Evolutionary conservation across 257 asterid species (phyloP), one percentile per base, ranked within the genome.

Genomic region (Ilex aquifolium): DNA sequence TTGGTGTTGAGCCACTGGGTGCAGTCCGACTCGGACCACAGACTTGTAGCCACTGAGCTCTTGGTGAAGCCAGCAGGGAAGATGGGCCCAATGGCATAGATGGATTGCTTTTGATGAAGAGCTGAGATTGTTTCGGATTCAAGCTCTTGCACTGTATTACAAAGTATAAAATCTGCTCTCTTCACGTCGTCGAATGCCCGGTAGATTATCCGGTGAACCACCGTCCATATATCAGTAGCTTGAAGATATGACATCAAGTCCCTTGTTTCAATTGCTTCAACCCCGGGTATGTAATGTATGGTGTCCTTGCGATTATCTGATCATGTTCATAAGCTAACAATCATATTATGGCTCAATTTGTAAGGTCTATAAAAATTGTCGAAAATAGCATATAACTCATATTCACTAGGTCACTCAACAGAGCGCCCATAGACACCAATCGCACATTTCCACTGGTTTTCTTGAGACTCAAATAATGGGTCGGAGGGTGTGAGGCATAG

Each of bases 71-170:
- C 75, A 6, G 75, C 29, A 4, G 79, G 65, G 56, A 79, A 82
- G 51, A 85, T 56, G 2, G 95, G 94, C 0, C 94, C 94, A 27
- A 88, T 67, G 13, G 95, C 59, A n/a, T 81, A 85, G 63, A 75
- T 73, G 0, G 83, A 77, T 5, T 81, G 88, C n/a, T 65, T 62
- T 56, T 69, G 58, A 3, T 69, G 65, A 2, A 88, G 40, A 7
- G 84, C 79, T n/a, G 78, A 63, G 48, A 81, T 62, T 9, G 85
- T 76, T 8, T 75, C 66, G 10, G 68, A 29, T 61, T 88, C 95
- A 6, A 88, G 72, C 7, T 81, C 94, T 55, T 81, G 76, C 48
- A 83, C 57, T 2, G 94, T 85, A 84, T 88, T 85, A 66, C 78
- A 71, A 2, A 88, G 49, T 17, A 85, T 31, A 58, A 85, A 69